Evolutionary conservation across 768 basidiomycete species (phyloP).

Genomic region (Pleurotus citrinopileatus): DNA sequence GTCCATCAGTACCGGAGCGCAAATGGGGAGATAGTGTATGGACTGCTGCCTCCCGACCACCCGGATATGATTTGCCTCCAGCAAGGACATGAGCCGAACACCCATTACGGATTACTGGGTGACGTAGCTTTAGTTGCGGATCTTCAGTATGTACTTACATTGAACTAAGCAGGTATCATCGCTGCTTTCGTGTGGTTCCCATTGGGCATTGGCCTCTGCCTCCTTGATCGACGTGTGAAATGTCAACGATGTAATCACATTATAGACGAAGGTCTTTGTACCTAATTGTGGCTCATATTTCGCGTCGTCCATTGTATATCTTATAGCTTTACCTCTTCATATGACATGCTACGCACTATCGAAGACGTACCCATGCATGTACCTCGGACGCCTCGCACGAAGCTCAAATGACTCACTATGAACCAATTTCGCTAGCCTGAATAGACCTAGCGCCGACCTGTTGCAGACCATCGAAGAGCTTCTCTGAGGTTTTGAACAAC

Average conservation of each 20-base stretch:
- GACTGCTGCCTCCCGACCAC: constrained; percentile 71
- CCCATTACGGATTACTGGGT: constrained; percentile 73
- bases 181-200: constrained; percentile 88
- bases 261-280: constrained; percentile 46
- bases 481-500: too few species aligned
- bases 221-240: constrained; percentile 68
- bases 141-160: constrained; percentile 5
- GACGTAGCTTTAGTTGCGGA: constrained; percentile 20
- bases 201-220: constrained; percentile 71
- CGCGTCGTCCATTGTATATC: not conserved
- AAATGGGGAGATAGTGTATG: not conserved
- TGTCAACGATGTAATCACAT: constrained; percentile 52
- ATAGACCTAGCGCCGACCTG: too few species aligned
- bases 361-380: too few species aligned
- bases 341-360: too few species aligned
- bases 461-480: too few species aligned
- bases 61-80: constrained; percentile 89
- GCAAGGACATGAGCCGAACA: constrained; percentile 55
- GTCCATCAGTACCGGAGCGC: constrained; percentile 74
- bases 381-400: too few species aligned
- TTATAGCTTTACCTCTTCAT: not conserved
- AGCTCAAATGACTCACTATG: too few species aligned
- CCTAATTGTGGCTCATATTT: constrained; percentile 18
- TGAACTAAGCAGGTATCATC: constrained; percentile 53
- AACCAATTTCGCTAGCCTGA: too few species aligned